Conservation (phyloP, 2,329 filamentous ascomycete genomes). For the Grosmannia serpens region DNA sequence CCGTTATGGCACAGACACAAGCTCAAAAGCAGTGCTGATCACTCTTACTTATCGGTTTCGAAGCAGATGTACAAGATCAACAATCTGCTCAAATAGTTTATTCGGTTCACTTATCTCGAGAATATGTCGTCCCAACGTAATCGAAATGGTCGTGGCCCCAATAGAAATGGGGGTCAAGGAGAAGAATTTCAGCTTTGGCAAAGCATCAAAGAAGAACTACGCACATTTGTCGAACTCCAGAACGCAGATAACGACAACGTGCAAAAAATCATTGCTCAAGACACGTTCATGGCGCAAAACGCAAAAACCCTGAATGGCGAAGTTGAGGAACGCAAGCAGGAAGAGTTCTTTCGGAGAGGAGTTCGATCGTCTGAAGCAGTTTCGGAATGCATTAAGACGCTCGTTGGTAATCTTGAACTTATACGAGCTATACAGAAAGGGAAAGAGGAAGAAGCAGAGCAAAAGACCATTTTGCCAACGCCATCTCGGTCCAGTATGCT, state of each 20-base stretch:
- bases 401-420: constrained; percentile 27
- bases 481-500: constrained; percentile 13
- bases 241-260: constrained; percentile 29
- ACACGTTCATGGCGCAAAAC: constrained; percentile 26
- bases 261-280: constrained; percentile 26
- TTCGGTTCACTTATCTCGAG: not conserved
- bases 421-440: constrained; percentile 27
- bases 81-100: not conserved
- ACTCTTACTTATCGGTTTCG: not conserved
- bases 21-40: not conserved
- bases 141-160: constrained; percentile 19
- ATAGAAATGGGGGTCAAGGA: constrained; percentile 28
- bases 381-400: constrained; percentile 21
- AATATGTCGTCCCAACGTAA: constrained; percentile 16
- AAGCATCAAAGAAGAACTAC: constrained; percentile 26
- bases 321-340: constrained; percentile 16
- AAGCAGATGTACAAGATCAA: not conserved
- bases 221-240: constrained; percentile 21
- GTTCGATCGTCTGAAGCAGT: constrained; percentile 21
- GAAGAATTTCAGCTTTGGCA: constrained; percentile 31
- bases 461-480: constrained; percentile 13
- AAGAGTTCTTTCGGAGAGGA: constrained; percentile 17
- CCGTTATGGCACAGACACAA: not conserved
- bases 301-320: constrained; percentile 21
- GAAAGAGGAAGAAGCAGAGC: constrained; percentile 26